These are phyloP conservation scores for Antarctomyces pellizariae DNA, from an alignment of 495 filamentous ascomycete genomes.

Conservation along the genomic window DNA sequence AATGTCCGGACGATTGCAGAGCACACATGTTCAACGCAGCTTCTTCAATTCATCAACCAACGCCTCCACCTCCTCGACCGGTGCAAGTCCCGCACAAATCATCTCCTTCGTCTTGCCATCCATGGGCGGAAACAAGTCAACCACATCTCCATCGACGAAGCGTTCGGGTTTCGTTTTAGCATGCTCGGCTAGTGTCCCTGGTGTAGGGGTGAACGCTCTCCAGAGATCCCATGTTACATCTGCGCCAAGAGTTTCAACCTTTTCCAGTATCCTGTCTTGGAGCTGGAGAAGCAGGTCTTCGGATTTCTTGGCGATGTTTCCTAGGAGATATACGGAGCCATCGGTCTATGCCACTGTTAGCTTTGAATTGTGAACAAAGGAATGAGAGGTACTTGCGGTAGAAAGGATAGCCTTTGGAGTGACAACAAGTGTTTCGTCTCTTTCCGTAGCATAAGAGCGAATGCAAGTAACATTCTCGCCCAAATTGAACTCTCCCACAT, in stretches of 20 bases:
- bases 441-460: conserved; percentile 27
- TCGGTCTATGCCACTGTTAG: conserved; percentile 38
- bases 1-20: too few relatives aligned
- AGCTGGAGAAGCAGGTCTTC: conserved; percentile 68
- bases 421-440: conserved; percentile 34
- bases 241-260: conserved; percentile 8
- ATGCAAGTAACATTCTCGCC: conserved; percentile 90
- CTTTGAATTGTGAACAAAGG: conserved; percentile 1
- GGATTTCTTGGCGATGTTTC: conserved; percentile 38
- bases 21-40: conserved; percentile 35
- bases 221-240: conserved; percentile 55
- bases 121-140: conserved; percentile 64
- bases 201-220: conserved; percentile 55
- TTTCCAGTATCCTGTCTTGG: conserved; percentile 37
- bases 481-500: conserved; percentile 61
- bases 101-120: conserved; percentile 36
- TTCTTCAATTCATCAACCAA: conserved; percentile 51
- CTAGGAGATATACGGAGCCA: conserved; percentile 79
- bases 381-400: conserved; percentile 39
- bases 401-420: conserved; percentile 70
- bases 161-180: conserved; percentile 55
- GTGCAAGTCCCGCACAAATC: conserved; percentile 36
- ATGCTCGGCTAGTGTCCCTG: too few relatives aligned
- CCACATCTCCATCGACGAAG: conserved; percentile 80
- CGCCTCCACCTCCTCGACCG: conserved; percentile 46